These are phyloP conservation scores for Sporothrix globosa DNA, from an alignment of 2,329 filamentous ascomycete species.

Conservation along the genomic window DNA sequence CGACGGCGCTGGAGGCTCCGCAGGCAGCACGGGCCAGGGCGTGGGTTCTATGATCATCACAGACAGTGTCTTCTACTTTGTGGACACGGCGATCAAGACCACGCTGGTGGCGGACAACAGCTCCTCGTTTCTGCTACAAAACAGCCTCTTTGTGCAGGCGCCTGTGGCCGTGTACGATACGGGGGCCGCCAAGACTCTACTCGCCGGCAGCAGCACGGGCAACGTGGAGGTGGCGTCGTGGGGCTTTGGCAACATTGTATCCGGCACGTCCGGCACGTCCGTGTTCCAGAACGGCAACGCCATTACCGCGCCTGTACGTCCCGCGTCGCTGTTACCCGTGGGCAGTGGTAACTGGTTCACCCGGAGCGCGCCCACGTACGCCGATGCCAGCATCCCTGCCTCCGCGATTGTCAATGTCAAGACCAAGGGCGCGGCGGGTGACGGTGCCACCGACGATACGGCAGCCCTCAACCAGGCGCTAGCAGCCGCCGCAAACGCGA, in stretches of 20 bases:
- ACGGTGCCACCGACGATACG: conserved; percentile 63
- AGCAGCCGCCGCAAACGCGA: conserved; percentile 50
- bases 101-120: too few species aligned
- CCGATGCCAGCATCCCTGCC: neutral
- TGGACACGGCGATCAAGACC: too few species aligned
- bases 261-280: neutral
- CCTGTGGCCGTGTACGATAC: too few species aligned
- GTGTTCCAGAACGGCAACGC: neutral
- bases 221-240: too few species aligned
- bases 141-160: too few species aligned
- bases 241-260: too few species aligned
- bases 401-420: neutral
- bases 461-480: conserved; percentile 60
- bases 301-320: too few species aligned
- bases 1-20: conserved; percentile 64
- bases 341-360: neutral
- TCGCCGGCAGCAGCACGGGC: too few species aligned
- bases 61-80: conserved; percentile 63
- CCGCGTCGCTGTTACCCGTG: too few species aligned
- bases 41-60: conserved; percentile 72
- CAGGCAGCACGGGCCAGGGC: conserved; percentile 55
- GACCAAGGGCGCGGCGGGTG: conserved; percentile 45
- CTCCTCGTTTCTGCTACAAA: too few species aligned
- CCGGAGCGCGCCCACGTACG: neutral
- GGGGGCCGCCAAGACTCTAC: too few species aligned